A percentile compares a stretch with the other conserved stretches of the same genome.
phyloP scores from a whole-genome alignment of 345 rosid genomes.

The Boechera retrofracta region DNA sequence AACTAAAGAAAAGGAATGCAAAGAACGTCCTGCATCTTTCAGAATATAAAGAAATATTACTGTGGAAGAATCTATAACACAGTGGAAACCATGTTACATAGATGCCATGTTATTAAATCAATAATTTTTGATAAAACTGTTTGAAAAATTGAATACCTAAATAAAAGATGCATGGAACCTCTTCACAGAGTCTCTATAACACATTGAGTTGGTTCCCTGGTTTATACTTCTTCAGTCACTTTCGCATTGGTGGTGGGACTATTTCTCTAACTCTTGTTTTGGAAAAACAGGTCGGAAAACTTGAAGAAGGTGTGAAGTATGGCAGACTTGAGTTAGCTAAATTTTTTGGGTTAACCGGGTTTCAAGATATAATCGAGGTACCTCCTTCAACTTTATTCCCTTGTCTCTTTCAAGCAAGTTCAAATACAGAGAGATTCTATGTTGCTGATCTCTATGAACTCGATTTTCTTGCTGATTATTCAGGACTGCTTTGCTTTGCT shows the following conservation, averaged over 20 bases:
- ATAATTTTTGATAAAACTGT: neutral
- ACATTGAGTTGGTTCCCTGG: constrained; percentile 25
- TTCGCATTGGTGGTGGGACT: constrained; percentile 19
- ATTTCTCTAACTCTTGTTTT: constrained; percentile 13
- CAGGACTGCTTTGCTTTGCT: constrained; percentile 89
- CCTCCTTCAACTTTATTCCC: neutral
- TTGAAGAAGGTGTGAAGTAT: constrained; percentile 79
- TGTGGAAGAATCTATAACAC: neutral
- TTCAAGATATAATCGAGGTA: constrained; percentile 78
- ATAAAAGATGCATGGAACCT: constrained; percentile 19
- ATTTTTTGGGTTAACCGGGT: constrained; percentile 61
- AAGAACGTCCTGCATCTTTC: constrained; percentile 1
- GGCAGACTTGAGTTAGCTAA: constrained; percentile 78
- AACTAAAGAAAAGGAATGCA: neutral
- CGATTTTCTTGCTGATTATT: constrained; percentile 11
- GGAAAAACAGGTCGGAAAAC: constrained; percentile 64
- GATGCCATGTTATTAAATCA: neutral
- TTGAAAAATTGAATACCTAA: too few relatives aligned
- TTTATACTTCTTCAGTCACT: neutral
- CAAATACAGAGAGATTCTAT: neutral
- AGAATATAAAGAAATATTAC: too few relatives aligned
- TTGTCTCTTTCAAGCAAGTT: constrained; percentile 12
- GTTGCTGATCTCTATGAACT: constrained; percentile 25
- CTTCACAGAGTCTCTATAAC: neutral
- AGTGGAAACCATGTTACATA: constrained; percentile 3